phyloP scores from a whole-genome alignment of 306 rosid genomes.

The Acacia melanoxylon region DNA sequence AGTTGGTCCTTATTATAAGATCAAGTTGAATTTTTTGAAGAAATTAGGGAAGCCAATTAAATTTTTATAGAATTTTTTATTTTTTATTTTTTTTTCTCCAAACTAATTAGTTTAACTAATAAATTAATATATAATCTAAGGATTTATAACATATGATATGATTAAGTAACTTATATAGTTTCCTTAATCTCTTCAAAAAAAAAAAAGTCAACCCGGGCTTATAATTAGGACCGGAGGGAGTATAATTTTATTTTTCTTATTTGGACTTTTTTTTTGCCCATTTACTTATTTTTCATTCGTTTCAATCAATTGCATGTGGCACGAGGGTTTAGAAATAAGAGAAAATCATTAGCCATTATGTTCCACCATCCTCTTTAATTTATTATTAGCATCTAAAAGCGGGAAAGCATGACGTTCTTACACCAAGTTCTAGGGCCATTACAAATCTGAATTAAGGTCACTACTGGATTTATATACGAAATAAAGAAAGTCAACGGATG shows the following conservation, averaged over 20 bases:
- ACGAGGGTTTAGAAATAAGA: not conserved
- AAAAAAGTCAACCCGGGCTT: too few species aligned
- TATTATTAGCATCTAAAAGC: not conserved
- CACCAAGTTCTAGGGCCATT: not conserved
- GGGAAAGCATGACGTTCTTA: not conserved
- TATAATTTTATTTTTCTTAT: not conserved
- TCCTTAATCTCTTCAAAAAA: too few species aligned
- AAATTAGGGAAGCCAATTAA: too few species aligned
- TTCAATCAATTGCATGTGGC: not conserved
- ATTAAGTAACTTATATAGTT: too few species aligned
- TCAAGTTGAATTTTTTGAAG: too few species aligned
- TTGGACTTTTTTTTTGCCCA: not conserved
- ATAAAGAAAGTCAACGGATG: not conserved
- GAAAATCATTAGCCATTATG: not conserved
- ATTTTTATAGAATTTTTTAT: too few species aligned
- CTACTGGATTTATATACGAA: not conserved
- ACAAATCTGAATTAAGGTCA: not conserved
- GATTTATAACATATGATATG: too few species aligned
- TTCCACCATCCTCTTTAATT: not conserved
- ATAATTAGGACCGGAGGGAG: too few species aligned
- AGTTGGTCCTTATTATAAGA: too few species aligned
- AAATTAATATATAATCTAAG: too few species aligned
- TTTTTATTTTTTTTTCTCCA: too few species aligned
- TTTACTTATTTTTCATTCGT: not conserved
- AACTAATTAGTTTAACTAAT: too few species aligned